Conservation (phyloP, 2,329 filamentous ascomycete species). For the Pestalotiopsis sp. region DNA sequence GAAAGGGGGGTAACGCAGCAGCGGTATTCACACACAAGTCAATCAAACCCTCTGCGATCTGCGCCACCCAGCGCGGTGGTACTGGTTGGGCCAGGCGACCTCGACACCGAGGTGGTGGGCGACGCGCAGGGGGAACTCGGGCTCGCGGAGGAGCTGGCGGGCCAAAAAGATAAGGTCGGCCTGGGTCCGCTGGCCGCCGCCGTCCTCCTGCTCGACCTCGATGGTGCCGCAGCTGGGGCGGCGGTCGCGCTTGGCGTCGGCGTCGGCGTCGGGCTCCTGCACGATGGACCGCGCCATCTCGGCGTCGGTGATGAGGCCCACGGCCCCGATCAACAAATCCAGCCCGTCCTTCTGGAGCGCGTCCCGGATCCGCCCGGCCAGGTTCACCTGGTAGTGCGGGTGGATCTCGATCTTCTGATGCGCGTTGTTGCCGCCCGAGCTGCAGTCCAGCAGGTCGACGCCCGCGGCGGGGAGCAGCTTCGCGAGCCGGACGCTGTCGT, state of each 20-base stretch:
- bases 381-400: conserved; percentile 73
- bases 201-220: conserved; percentile 40
- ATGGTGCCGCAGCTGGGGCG: conserved; percentile 39
- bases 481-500: conserved; percentile 69
- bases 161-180: conserved; percentile 76
- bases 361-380: conserved; percentile 72
- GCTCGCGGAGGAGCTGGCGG: conserved; percentile 80
- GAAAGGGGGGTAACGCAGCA: neutral
- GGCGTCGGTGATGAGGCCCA: conserved; percentile 73
- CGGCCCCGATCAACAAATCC: conserved; percentile 68
- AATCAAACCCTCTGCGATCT: conserved; percentile 28
- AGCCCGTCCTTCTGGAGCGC: conserved; percentile 54
- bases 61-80: conserved; percentile 40
- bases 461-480: conserved; percentile 71
- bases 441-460: conserved; percentile 83
- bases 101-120: conserved; percentile 73
- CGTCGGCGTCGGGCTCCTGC: conserved; percentile 40
- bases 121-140: conserved; percentile 73
- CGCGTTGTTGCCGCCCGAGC: conserved; percentile 71
- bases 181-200: conserved; percentile 42
- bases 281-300: conserved; percentile 64
- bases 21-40: neutral
- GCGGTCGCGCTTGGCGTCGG: neutral
- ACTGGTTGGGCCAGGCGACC: conserved; percentile 74
- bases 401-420: conserved; percentile 62